Evolutionary conservation across 2,329 filamentous ascomycete genomes (phyloP).

Genomic region (Pseudopyrenochaeta lycopersici): DNA sequence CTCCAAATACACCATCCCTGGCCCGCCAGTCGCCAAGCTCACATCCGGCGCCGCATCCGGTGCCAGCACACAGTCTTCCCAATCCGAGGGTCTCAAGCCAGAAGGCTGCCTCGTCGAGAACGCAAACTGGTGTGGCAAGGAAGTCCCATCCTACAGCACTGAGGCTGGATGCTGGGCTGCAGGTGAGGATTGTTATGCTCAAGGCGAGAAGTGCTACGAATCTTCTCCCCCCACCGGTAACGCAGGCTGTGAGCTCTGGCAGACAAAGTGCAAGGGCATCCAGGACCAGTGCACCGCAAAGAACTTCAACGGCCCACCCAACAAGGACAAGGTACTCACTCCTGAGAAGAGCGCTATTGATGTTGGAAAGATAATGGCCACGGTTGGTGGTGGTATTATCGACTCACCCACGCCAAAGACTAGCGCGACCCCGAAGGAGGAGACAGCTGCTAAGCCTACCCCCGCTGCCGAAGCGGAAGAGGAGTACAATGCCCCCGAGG

Average conservation of each 20-base stretch:
- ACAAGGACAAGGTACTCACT: conserved; percentile 52
- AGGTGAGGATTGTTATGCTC: conserved; percentile 60
- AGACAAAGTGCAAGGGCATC: conserved; percentile 65
- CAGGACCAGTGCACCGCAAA: conserved; percentile 52
- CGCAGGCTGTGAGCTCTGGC: conserved; percentile 69
- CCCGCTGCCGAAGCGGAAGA: conserved; percentile 1
- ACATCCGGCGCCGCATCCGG: conserved; percentile 23
- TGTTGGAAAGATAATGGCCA: conserved; percentile 37
- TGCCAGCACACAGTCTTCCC: conserved; percentile 29
- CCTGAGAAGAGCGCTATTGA: conserved; percentile 39
- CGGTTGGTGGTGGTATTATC: conserved; percentile 18
- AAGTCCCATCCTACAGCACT: conserved; percentile 65
- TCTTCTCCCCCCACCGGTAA: conserved; percentile 67
- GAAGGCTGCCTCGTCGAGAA: conserved; percentile 69
- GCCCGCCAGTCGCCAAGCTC: conserved; percentile 64
- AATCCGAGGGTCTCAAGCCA: conserved; percentile 64
- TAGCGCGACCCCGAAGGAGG: conserved; percentile 8
- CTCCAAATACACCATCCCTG: conserved; percentile 63
- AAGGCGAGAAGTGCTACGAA: conserved; percentile 68
- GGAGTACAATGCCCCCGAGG: conserved; percentile 4
- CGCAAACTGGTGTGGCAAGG: conserved; percentile 75
- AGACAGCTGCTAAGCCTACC: conserved; percentile 10
- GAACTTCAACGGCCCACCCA: conserved; percentile 55
- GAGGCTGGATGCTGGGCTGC: conserved; percentile 68
- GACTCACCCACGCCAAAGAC: conserved; percentile 26